Evolutionary conservation across 306 rosid genomes (phyloP), one percentile per base, ranked within the genome.

Genomic region (Hippophae gyantsensis): DNA sequence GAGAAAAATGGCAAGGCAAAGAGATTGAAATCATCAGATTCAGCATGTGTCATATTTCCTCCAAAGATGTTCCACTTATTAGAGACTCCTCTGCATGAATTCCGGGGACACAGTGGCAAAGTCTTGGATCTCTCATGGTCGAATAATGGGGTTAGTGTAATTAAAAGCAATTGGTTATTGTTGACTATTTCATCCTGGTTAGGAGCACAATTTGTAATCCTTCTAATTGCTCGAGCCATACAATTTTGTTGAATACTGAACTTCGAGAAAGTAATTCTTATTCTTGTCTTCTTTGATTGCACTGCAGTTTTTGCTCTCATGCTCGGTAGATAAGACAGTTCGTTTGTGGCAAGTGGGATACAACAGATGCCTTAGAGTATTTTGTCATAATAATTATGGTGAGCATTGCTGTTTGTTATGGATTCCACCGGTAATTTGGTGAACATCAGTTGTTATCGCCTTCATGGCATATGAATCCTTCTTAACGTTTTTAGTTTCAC

Each of bases 121-220:
- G 76, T 89, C 77, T 76, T 84, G 57, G 97, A 89, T 81, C 86
- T 89, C 57, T 74, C 97, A 44, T 89, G 94, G 95, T 89, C 97
- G 26, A 74, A 60, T 52, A 78, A 85, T 61, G 81, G 86, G 89
- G 94, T 86, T 66, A 78, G 94, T 80, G 64, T 72, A 62, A 51
- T 60, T 42, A 45, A 51, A 69, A 68, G 53, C 62, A 59, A 58
- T 43, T 57, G 9, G 6, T 52, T 74, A 45, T 40, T 63, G 60
- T 41, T 32, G 49, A 7, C 42, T 68, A 38, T 49, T 32, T 32
- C 38, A 32, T 49, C 54, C 9, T 61, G 9, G 26, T 48, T 5
- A 23, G 54, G 46, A 69, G 18, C 38, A 11, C 48, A 43, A 48
- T n/a, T 63, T 27, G 41, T 50, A 25, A 9, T 43, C 13, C 54